phyloP scores from a whole-genome alignment of 2,329 filamentous ascomycete species.

The Lachnellula willkommii region DNA sequence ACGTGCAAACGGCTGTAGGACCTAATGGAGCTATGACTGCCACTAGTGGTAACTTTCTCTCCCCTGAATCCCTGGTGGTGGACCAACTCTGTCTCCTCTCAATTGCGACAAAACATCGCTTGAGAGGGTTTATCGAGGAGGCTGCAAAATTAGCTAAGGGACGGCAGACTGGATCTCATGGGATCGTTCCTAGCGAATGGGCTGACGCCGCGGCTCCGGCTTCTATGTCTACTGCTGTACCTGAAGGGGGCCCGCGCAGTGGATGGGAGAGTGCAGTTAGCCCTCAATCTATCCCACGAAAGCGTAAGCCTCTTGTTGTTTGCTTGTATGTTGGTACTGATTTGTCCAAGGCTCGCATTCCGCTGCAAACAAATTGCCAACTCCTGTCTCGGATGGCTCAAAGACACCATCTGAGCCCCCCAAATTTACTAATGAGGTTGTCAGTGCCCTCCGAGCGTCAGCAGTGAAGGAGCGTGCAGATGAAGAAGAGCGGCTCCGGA shows the following conservation, averaged over 20 bases:
- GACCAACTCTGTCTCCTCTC: slow-evolving; percentile 81
- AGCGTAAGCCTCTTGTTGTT: slow-evolving; percentile 46
- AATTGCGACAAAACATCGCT: slow-evolving; percentile 72
- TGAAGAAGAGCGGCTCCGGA: slow-evolving; percentile 67
- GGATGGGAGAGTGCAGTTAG: slow-evolving; percentile 46
- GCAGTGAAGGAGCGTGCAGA: slow-evolving; percentile 62
- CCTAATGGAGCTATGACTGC: slow-evolving; percentile 59
- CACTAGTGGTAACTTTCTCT: slow-evolving; percentile 63
- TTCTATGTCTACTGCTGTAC: slow-evolving; percentile 30
- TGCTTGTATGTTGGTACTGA: slow-evolving; percentile 28
- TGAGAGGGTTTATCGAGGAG: slow-evolving; percentile 73
- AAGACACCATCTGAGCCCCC: slow-evolving; percentile 41
- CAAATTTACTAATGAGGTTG: slow-evolving; percentile 39
- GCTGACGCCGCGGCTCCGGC: slow-evolving; percentile 58
- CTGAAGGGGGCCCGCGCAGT: slow-evolving; percentile 28
- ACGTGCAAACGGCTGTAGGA: slow-evolving; percentile 50
- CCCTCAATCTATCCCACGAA: slow-evolving; percentile 50
- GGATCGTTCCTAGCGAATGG: slow-evolving; percentile 72
- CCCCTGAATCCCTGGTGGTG: slow-evolving; percentile 69
- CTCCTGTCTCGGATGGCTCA: slow-evolving; percentile 43
- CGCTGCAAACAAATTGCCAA: slow-evolving; percentile 37
- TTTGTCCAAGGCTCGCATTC: slow-evolving; percentile 29
- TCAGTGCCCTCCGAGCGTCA: slow-evolving; percentile 52
- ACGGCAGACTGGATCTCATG: slow-evolving; percentile 74
- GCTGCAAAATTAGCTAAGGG: slow-evolving; percentile 64